These are phyloP conservation scores for Sporobolomyces roseus DNA, from an alignment of 768 basidiomycete species.

Conservation along the genomic window DNA sequence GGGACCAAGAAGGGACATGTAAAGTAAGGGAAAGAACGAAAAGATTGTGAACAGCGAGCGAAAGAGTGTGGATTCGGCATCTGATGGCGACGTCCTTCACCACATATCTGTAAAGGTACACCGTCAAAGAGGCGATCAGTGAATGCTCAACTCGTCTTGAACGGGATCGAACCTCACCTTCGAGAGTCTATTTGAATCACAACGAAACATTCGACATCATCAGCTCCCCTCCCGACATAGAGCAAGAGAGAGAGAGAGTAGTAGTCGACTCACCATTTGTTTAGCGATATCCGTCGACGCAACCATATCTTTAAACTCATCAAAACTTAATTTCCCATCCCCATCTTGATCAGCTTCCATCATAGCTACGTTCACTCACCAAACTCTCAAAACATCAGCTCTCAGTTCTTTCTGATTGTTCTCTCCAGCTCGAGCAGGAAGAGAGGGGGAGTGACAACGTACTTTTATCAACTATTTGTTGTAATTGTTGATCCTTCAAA, in stretches of 20 bases:
- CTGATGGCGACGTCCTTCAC: no score
- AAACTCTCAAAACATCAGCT: background rate
- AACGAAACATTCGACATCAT: no score
- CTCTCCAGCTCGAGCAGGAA: background rate
- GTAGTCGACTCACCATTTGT: constrained; percentile 70
- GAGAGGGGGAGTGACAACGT: background rate
- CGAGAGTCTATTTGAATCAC: constrained; percentile 27
- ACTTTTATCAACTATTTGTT: constrained; percentile 98
- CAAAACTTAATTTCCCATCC: constrained; percentile 94
- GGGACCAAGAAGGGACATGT: background rate
- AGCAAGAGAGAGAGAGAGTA: background rate
- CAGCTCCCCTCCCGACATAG: no score
- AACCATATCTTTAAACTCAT: constrained; percentile 94
- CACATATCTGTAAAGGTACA: constrained; percentile 29
- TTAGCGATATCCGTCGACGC: constrained; percentile 98
- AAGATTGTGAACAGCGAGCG: background rate
- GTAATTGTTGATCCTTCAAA: constrained; percentile 97
- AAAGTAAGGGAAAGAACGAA: background rate
- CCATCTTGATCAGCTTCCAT: constrained; percentile 98
- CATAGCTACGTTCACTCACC: constrained; percentile 57
- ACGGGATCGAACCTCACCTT: constrained; percentile 23
- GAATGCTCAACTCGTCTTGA: no score
- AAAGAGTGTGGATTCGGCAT: no score
- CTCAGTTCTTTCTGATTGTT: no score
- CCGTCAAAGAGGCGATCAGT: no score